Evolutionary conservation across 2,329 filamentous ascomycete genomes (phyloP).

Genomic region (Xylaria sp.): DNA sequence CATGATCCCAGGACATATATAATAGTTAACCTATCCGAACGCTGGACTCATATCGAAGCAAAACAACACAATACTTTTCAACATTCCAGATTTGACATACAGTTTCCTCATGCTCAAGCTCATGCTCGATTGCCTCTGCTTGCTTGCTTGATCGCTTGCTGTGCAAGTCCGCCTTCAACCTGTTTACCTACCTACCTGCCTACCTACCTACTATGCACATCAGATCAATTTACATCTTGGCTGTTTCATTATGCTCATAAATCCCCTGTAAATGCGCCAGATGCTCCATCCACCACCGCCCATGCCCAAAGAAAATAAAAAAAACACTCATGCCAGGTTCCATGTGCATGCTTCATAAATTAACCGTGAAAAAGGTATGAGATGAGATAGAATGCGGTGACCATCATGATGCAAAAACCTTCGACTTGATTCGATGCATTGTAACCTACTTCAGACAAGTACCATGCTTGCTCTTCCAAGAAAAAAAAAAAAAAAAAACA

Average conservation of each 20-base stretch:
- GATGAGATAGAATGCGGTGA: constrained; percentile 23
- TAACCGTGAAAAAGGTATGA: constrained; percentile 39
- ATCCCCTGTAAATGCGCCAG: constrained; percentile 42
- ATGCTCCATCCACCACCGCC: constrained; percentile 34
- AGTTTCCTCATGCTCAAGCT: constrained; percentile 12
- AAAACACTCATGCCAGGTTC: constrained; percentile 35
- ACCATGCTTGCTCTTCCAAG: constrained; percentile 4
- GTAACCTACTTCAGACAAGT: constrained; percentile 11
- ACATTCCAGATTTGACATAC: not conserved
- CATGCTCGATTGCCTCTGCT: not conserved
- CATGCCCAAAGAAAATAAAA: constrained; percentile 33
- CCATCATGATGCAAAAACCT: constrained; percentile 3
- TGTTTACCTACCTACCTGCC: constrained; percentile 21
- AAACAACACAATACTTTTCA: not conserved
- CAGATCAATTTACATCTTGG: constrained; percentile 33
- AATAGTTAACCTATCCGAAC: not conserved
- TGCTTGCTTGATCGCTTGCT: not conserved
- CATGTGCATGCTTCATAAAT: constrained; percentile 41
- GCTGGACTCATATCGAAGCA: not conserved
- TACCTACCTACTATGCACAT: constrained; percentile 36
- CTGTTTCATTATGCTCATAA: constrained; percentile 42
- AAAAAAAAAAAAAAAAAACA: not conserved
- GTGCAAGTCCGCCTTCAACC: constrained; percentile 13
- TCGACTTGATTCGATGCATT: constrained; percentile 2
- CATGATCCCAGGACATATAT: constrained; percentile 12